These are phyloP conservation scores for Bauhinia variegata DNA, from an alignment of 306 rosid genomes.

Conservation along the genomic window DNA sequence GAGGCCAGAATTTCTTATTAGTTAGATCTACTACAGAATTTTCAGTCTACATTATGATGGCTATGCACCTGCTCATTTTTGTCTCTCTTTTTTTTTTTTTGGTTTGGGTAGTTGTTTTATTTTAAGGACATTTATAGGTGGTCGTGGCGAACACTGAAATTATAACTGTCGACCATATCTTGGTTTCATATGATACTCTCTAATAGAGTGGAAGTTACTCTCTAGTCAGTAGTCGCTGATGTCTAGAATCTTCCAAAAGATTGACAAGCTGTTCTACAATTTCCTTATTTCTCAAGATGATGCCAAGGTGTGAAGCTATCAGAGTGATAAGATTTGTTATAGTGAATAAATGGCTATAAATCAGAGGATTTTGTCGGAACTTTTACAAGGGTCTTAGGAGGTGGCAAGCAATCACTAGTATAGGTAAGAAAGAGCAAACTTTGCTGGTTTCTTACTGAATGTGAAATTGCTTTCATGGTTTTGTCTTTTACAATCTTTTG, in stretches of 20 bases:
- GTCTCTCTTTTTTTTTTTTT: neutral
- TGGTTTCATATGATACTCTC: neutral
- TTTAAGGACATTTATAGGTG: neutral
- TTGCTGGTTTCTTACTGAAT: conserved; percentile 2
- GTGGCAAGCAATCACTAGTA: neutral
- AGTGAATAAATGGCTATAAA: conserved; percentile 10
- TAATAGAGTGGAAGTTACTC: neutral
- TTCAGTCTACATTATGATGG: conserved; percentile 22
- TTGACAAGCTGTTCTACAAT: conserved; percentile 2
- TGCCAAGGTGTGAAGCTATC: neutral
- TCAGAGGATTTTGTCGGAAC: conserved; percentile 19
- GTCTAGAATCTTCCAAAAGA: neutral
- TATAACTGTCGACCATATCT: neutral
- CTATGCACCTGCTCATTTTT: neutral
- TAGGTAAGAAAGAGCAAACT: conserved; percentile 17
- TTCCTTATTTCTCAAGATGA: conserved; percentile 7
- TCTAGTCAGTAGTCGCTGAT: neutral
- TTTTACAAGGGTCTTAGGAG: no score
- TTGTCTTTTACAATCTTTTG: no score
- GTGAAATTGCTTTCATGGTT: conserved; percentile 18
- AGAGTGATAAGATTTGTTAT: neutral
- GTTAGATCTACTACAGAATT: conserved; percentile 50
- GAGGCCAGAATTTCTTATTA: conserved; percentile 18
- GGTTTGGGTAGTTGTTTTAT: no score
- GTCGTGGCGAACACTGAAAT: neutral